Base-by-base conservation (phyloP, 805 yeast genomes). In the Torulaspora microellipsoides region DNA sequence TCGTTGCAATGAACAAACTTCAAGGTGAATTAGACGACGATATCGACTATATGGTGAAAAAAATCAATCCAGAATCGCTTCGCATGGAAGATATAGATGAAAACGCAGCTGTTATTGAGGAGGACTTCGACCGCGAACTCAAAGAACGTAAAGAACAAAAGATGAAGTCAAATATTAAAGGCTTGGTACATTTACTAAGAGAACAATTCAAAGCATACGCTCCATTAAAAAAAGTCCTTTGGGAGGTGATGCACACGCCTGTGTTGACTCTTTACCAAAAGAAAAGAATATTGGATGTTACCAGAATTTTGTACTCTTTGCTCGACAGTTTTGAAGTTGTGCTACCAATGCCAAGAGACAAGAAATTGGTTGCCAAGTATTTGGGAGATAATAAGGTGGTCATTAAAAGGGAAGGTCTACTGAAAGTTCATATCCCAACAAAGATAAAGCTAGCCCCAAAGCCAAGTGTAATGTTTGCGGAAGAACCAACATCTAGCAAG, bases 211-310 rank as follows among this genome's bases (percentile, higher is more conserved):
- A 52, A 30, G 47, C 76, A 2, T 70, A 76, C 39, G 80, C 63
- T 25, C 86, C 88, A 0, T 66, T 93, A 15, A 72, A 74, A 42
- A 54, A 59, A 2, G 73, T 75, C 8, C 54, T 93, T 1, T 89
- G 96, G 96, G 70, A 74, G 34, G 71, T 81, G 8, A 60, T 89
- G 8, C 84, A 81, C 53, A 71, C 84, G 0, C 78, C 84, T 1
- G 60, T 81, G 20, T 47, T 82, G 14, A 74, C 84, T 10, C 64
- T 86, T 1, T 66, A 75, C 33, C 81, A 80, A 28, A 78, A 81
- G 51, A 72, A 90, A 45, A 62, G 73, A 29, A 55, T 91, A 8
- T 81, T 85, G 51, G 84, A 80, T 45, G 56, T 86, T 3, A 70
- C 85, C 40, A 78, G 79, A 33, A 74, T 91, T 8, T 64, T 91